phyloP scores from a whole-genome alignment of 106 monocot genomes.

The Dioscorea alata region DNA sequence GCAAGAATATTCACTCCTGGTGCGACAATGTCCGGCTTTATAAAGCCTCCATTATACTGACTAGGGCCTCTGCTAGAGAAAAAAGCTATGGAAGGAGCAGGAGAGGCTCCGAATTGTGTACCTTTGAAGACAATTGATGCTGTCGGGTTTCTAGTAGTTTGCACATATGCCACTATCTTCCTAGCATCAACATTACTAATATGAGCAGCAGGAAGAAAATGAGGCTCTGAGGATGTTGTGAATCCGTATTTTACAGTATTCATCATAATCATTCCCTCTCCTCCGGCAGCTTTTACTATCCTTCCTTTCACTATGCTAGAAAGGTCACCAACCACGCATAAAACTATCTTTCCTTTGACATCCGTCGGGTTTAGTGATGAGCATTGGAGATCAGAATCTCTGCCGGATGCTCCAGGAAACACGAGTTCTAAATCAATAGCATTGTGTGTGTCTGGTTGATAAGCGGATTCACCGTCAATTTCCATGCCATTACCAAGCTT shows the following conservation, averaged over 20 bases:
- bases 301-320: background rate
- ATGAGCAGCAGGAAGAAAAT: background rate
- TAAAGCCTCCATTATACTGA: background rate
- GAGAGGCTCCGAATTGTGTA: background rate
- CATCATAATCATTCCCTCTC: background rate
- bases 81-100: background rate
- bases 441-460: constrained; percentile 1
- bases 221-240: background rate
- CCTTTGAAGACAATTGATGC: background rate
- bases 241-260: background rate
- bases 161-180: background rate
- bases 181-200: background rate
- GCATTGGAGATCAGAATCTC: background rate
- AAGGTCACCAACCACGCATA: background rate
- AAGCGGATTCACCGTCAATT: constrained; percentile 5
- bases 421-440: background rate
- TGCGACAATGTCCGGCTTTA: constrained; percentile 6
- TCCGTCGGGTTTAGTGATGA: background rate
- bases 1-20: constrained; percentile 4
- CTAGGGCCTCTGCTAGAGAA: background rate
- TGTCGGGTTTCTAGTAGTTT: background rate
- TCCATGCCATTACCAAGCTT: constrained; percentile 14
- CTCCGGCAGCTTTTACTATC: constrained; percentile 1
- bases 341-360: constrained; percentile 9
- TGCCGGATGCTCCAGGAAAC: background rate